phyloP scores from a whole-genome alignment of 2,329 filamentous ascomycete genomes.

The Endoconidiophora laricicola region DNA sequence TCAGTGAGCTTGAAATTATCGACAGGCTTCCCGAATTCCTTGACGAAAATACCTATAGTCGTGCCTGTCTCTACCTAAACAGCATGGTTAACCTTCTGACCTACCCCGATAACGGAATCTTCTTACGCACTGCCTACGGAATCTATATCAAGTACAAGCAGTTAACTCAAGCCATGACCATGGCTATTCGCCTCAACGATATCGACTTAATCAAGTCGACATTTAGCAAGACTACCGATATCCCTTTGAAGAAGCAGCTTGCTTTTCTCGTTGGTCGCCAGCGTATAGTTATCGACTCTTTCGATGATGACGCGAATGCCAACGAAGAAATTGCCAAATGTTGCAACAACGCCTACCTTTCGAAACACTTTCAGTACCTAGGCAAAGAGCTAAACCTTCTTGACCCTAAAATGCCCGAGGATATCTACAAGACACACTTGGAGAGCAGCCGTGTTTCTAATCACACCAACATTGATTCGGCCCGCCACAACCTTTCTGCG shows the following conservation, averaged over 20 bases:
- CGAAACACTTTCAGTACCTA: constrained; percentile 83
- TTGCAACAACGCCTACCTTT: constrained; percentile 70
- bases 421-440: constrained; percentile 98
- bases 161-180: constrained; percentile 78
- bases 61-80: constrained; percentile 95
- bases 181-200: constrained; percentile 89
- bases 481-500: constrained; percentile 85
- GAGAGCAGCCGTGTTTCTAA: constrained; percentile 88
- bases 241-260: constrained; percentile 77
- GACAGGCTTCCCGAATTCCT: constrained; percentile 77
- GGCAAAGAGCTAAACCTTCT: constrained; percentile 94
- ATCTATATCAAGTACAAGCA: constrained; percentile 92
- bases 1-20: constrained; percentile 96
- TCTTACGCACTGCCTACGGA: constrained; percentile 78
- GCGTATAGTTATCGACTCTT: constrained; percentile 63
- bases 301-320: constrained; percentile 46
- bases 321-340: constrained; percentile 65
- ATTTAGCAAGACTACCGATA: constrained; percentile 65
- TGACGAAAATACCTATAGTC: constrained; percentile 81
- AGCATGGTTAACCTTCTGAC: constrained; percentile 97
- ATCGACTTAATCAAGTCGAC: constrained; percentile 64
- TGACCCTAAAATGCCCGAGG: constrained; percentile 90
- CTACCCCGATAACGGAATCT: constrained; percentile 92
- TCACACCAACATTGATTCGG: constrained; percentile 88
- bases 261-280: constrained; percentile 86